Base-by-base conservation (phyloP, 2,329 filamentous ascomycete species). In the Xylariaceae sp. region DNA sequence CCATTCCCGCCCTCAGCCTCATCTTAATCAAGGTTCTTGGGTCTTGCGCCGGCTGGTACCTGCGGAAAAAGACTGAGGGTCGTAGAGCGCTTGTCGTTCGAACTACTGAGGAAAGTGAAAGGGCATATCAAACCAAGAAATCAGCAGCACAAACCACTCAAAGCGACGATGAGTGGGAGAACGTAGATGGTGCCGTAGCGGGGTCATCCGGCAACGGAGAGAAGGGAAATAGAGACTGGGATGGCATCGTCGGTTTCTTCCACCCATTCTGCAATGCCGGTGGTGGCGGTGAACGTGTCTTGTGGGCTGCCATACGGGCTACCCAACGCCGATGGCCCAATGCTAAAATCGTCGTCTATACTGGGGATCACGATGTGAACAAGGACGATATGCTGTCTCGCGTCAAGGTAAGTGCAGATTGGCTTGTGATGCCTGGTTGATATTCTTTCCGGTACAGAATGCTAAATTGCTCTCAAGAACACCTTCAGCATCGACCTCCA, bases 191-290 rank as follows among this genome's bases (percentile, higher is more conserved):
- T 33, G 70, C 75, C 5, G 62, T 65, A 3, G 44, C 54, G 2
- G 66, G 61, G 7, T 63, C 62, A 12, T 60, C 74, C 66, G 55
- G 68, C 67, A 62, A 65, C 51, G 64, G 65, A 42, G 66, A 70
- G 47, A 70, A 69, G 48, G 69, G 66, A 11, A 74, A 78, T 51
- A 74, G 78, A 57, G 77, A 86, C 41, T 96, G 89, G 88, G 77
- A 85, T 54, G 91, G 91, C 31, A 83, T 96, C 46, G 82, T 97
- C 55, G 94, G 90, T 42, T 97, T 99, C 77, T 96, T 99, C 66
- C 94, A 99, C 68, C 94, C 94, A 1, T 99, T 96, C 68, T 97
- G 94, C 71, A 97, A 99, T 73, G 94, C 94, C 44, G 94, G 94
- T 48, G 94, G 94, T 27, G 94, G 94, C 53, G 94, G 94, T 55